Conservation (phyloP, 1,284 basidiomycete species). For the Pascua sp. region DNA sequence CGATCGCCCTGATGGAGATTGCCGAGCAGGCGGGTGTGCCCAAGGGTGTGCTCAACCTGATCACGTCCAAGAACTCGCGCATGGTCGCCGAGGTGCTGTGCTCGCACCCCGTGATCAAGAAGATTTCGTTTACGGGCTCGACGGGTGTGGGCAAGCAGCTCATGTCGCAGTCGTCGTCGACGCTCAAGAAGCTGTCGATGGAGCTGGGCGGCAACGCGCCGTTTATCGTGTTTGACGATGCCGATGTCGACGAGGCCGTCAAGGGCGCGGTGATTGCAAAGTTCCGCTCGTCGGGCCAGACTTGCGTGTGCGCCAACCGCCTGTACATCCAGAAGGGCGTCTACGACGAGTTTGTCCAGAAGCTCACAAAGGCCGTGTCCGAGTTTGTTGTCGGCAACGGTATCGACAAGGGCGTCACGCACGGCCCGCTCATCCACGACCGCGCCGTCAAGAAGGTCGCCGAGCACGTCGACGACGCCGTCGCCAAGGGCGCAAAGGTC, state of each 20-base stretch:
- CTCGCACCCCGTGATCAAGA: conserved; percentile 58
- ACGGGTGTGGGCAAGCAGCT: conserved; percentile 85
- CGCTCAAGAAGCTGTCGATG: conserved; percentile 84
- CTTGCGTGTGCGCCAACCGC: conserved; percentile 60
- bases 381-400: conserved; percentile 86
- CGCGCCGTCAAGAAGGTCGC: conserved; percentile 80
- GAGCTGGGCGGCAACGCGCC: conserved; percentile 65
- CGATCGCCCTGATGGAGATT: conserved; percentile 67
- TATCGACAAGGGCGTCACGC: conserved; percentile 67
- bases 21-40: conserved; percentile 84
- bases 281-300: conserved; percentile 86
- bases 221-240: conserved; percentile 94
- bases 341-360: conserved; percentile 34
- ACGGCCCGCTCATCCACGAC: conserved; percentile 85
- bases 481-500: conserved; percentile 75
- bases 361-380: conserved; percentile 55
- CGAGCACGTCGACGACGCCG: conserved; percentile 77
- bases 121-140: conserved; percentile 86
- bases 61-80: conserved; percentile 55
- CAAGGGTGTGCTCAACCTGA: conserved; percentile 89
- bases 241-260: conserved; percentile 84
- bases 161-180: conserved; percentile 76
- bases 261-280: conserved; percentile 81
- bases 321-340: conserved; percentile 69
- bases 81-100: conserved; percentile 31